Percentiles rank a stretch among this genome's conserved stretches.
Conservation (phyloP, 2,329 filamentous ascomycete genomes). For the Paraphaeosphaeria minitans region DNA sequence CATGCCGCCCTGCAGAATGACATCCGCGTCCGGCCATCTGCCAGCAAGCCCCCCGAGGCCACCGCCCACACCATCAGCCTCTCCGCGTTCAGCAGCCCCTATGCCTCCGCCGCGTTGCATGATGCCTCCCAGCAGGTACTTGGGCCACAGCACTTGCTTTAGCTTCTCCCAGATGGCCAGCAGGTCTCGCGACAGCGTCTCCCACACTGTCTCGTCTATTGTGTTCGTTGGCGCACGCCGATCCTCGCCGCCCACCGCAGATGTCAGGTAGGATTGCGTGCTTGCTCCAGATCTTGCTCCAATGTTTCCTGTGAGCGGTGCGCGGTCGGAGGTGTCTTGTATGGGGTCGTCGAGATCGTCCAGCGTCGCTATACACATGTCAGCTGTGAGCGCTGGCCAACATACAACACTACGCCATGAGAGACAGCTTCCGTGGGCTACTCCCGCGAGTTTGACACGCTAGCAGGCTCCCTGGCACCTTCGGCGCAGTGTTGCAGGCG, state of each 20-base stretch:
- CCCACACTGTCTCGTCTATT: constrained; percentile 97
- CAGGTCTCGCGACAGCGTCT: constrained; percentile 90
- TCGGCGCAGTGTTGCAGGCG: constrained; percentile 9
- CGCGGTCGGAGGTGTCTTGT: constrained; percentile 69
- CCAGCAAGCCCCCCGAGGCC: constrained; percentile 62
- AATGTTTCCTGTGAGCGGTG: constrained; percentile 85
- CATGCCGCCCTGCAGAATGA: constrained; percentile 73
- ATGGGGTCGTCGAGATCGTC: constrained; percentile 93
- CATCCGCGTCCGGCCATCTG: constrained; percentile 71
- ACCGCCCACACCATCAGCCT: constrained; percentile 51
- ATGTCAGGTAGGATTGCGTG: constrained; percentile 83
- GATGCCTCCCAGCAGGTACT: constrained; percentile 80
- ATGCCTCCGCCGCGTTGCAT: constrained; percentile 64
- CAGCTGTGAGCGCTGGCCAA: constrained; percentile 11
- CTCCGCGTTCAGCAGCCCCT: constrained; percentile 62
- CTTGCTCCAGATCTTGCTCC: constrained; percentile 61
- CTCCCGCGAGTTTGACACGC: not conserved
- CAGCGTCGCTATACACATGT: constrained; percentile 68
- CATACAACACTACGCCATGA: not conserved
- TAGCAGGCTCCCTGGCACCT: constrained; percentile 10
- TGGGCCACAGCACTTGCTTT: constrained; percentile 94
- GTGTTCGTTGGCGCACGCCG: constrained; percentile 87
- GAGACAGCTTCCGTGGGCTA: not conserved
- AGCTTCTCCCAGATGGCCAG: constrained; percentile 97
- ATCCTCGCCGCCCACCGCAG: constrained; percentile 89